Evolutionary conservation across 805 yeast genomes (phyloP), one percentile per base, ranked within the genome.

Genomic region (Nakazawaea holstii): DNA sequence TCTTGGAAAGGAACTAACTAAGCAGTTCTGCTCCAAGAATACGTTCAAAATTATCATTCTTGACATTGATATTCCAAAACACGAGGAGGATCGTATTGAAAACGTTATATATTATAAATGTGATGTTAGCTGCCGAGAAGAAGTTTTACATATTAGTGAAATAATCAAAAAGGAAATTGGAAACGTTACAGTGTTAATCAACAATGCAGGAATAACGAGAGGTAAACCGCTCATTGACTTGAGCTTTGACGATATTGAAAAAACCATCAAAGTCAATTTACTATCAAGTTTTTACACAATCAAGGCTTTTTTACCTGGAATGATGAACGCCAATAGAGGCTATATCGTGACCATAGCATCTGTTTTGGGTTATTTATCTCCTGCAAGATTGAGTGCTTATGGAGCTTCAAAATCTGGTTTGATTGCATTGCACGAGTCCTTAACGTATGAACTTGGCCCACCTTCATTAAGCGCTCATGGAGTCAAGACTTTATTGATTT

Each of bases 371-470:
- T 82, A 84, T 53, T 74, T 87, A 71, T 76, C 94, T 0, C 97
- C 97, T 0, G 91, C 95, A 8, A 71, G 84, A 20, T 70, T 88
- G 49, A 69, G 82, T 39, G 86, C 86, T 0, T 92, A 92, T 59
- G 96, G 96, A 0, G 96, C 97, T 0, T 78, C 95, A 13, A 92
- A 92, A 61, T 83, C 95, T 0, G 97, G 95, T 0, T 64, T 88
- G 28, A 79, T 92, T 45, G 90, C 92, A 0, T 66, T 90, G 37
- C 97, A 91, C 60, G 95, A 87, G 60, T 81, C 92, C 0, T 66
- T 92, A 32, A 78, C 86, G 0, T 80, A 79, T 57, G 94, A 86
- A 61, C 59, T 86, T 28, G 82, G 84, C 0, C 72, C 77, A 0
- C 76, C 79, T 0, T 64, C 73, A 6, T 59, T 72, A 32, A 67